Percentiles rank a stretch among this genome's conserved stretches.
These are phyloP conservation scores for Fomitiporia mediterranea DNA, from an alignment of 1,284 basidiomycete species.

Conservation along the genomic window DNA sequence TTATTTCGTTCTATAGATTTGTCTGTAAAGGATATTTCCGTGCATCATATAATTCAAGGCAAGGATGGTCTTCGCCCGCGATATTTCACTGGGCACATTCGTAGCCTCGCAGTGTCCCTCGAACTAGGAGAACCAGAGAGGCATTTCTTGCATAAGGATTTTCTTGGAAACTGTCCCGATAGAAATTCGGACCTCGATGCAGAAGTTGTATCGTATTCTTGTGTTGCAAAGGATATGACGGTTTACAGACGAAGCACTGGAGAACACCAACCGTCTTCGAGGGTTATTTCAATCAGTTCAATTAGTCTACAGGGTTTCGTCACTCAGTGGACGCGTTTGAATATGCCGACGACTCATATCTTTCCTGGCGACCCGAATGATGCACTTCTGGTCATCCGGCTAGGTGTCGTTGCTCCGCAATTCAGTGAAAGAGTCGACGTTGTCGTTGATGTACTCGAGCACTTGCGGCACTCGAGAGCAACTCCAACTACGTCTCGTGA, in stretches of 20 bases:
- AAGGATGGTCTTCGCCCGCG: slow-evolving; percentile 6
- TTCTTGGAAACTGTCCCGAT: slow-evolving; percentile 42
- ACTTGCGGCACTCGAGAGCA: slow-evolving; percentile 25
- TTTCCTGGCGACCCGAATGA: slow-evolving; percentile 56
- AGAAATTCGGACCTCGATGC: slow-evolving; percentile 36
- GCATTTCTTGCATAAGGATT: slow-evolving; percentile 44
- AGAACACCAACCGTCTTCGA: slow-evolving; percentile 27
- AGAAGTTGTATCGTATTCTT: slow-evolving; percentile 43
- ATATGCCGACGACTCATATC: slow-evolving; percentile 45
- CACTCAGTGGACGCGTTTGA: slow-evolving; percentile 57
- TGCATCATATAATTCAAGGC: background rate
- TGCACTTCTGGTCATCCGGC: slow-evolving; percentile 48
- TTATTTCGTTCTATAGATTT: slow-evolving; percentile 19
- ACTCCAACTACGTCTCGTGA: slow-evolving; percentile 31
- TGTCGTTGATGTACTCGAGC: slow-evolving; percentile 38
- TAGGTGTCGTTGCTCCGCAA: slow-evolving; percentile 43
- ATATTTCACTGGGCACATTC: slow-evolving; percentile 8
- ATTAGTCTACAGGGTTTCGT: slow-evolving; percentile 41
- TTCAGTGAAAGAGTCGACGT: slow-evolving; percentile 49
- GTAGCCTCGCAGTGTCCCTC: background rate
- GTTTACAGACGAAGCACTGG: slow-evolving; percentile 27
- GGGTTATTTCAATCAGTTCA: slow-evolving; percentile 42
- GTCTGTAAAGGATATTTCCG: slow-evolving; percentile 7
- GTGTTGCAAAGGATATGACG: slow-evolving; percentile 36
- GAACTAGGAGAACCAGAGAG: slow-evolving; percentile 43